phyloP scores from a whole-genome alignment of 192 early-diverging fungal genomes.

The Martensiomyces pterosporus region DNA sequence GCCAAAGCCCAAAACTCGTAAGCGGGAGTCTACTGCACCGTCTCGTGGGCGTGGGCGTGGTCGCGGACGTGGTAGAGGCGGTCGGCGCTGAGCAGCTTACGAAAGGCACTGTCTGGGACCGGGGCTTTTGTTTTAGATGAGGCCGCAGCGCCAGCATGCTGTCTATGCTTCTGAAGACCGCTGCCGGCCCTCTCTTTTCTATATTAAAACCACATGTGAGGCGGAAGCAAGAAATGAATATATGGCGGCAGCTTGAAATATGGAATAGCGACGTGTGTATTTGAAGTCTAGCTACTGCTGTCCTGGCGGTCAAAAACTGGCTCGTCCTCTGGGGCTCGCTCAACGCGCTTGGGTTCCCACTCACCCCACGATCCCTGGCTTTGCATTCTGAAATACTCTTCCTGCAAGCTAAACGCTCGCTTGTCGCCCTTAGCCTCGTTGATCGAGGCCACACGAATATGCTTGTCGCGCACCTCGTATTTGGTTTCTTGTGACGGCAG shows the following conservation, averaged over 20 bases:
- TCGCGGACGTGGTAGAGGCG: conserved; percentile 62
- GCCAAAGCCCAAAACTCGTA: conserved; percentile 90
- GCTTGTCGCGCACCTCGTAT: conserved; percentile 69
- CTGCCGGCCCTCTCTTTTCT: no score
- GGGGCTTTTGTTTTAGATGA: no score
- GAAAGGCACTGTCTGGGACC: no score
- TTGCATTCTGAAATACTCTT: conserved; percentile 63
- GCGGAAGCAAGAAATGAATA: no score
- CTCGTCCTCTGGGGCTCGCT: conserved; percentile 42
- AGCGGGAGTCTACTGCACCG: conserved; percentile 55
- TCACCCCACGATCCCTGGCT: conserved; percentile 37
- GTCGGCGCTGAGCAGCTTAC: conserved; percentile 39
- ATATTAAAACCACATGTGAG: no score
- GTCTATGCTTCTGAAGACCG: no score
- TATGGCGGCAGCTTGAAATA: no score
- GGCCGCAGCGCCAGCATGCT: no score
- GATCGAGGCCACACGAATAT: conserved; percentile 49
- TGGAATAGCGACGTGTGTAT: no score
- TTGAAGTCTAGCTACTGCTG: no score
- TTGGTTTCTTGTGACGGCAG: conserved; percentile 68
- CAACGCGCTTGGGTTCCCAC: conserved; percentile 47
- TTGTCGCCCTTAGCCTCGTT: conserved; percentile 56
- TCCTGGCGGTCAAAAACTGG: conserved; percentile 48
- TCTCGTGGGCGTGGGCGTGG: conserved; percentile 72
- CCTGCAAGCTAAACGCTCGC: conserved; percentile 61